Evolutionary conservation across 805 yeast genomes (phyloP).

Genomic region (Yarrowia porcina): DNA sequence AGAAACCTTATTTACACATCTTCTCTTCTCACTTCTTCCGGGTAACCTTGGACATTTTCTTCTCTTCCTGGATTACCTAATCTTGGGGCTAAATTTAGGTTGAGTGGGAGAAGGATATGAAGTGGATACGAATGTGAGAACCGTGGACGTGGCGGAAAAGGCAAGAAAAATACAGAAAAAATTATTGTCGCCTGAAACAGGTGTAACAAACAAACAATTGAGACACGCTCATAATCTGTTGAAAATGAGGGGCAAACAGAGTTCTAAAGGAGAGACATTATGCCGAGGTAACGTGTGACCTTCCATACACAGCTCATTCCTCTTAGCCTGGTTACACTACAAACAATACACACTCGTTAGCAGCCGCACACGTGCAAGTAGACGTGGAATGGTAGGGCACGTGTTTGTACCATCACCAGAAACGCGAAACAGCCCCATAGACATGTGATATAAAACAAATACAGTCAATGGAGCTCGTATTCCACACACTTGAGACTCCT

Average conservation of each 20-base stretch:
- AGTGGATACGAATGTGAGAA: too few relatives aligned
- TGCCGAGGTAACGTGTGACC: too few relatives aligned
- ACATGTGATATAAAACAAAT: too few relatives aligned
- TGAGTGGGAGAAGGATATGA: too few relatives aligned
- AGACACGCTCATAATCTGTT: neutral
- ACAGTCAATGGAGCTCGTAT: too few relatives aligned
- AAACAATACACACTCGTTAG: too few relatives aligned
- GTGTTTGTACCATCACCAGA: neutral
- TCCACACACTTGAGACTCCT: too few relatives aligned
- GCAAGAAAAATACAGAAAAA: neutral
- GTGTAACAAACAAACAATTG: neutral
- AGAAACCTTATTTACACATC: neutral
- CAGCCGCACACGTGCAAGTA: constrained; percentile 12
- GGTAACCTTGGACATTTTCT: neutral
- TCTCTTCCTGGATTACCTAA: neutral
- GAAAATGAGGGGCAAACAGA: neutral
- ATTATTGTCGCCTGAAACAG: neutral
- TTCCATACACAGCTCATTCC: too few relatives aligned
- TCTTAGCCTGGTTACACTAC: too few relatives aligned
- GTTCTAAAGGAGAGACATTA: too few relatives aligned
- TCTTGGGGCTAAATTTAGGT: neutral
- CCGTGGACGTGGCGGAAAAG: too few relatives aligned
- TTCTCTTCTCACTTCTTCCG: neutral
- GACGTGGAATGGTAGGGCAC: neutral
- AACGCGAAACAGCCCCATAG: too few relatives aligned